Conservation (phyloP, 768 basidiomycete genomes). For the Psilocybe tampanensis region DNA sequence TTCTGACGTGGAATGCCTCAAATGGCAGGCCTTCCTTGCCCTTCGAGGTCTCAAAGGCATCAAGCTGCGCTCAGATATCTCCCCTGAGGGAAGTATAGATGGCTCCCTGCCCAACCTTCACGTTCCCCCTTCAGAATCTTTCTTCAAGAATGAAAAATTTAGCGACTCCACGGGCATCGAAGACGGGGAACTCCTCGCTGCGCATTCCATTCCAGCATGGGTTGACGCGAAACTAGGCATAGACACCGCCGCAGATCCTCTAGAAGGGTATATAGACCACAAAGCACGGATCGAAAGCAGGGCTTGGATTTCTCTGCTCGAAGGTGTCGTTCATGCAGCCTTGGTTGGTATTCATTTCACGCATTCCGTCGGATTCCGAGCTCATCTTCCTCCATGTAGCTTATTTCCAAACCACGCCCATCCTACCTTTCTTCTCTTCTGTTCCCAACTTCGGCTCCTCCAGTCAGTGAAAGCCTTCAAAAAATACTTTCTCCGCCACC, state of each 20-base stretch:
- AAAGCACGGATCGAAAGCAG: constrained; percentile 70
- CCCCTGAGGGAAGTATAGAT: constrained; percentile 69
- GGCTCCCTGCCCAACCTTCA: constrained; percentile 73
- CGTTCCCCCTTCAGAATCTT: constrained; percentile 38
- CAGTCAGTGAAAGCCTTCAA: constrained; percentile 38
- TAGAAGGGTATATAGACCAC: constrained; percentile 71
- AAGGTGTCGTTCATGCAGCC: constrained; percentile 76
- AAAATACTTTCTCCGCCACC: constrained; percentile 65
- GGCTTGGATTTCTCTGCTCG: constrained; percentile 82
- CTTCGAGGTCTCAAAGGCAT: constrained; percentile 59
- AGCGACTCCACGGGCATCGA: constrained; percentile 25
- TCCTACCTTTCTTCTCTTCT: constrained; percentile 46
- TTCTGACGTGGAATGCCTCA: constrained; percentile 82
- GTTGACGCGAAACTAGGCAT: constrained; percentile 55
- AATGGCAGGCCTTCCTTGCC: constrained; percentile 86
- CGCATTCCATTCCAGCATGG: constrained; percentile 75
- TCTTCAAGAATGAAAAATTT: constrained; percentile 26
- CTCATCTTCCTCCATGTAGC: constrained; percentile 33
- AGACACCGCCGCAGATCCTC: constrained; percentile 36
- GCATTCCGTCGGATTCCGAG: constrained; percentile 1
- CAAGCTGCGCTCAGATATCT: constrained; percentile 67
- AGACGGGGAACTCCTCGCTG: constrained; percentile 57
- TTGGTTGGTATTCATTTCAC: constrained; percentile 46
- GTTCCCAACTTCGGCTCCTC: constrained; percentile 32
- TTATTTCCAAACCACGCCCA: constrained; percentile 48